Evolutionary conservation across 2,329 filamentous ascomycete genomes (phyloP).

Genomic region (Claviceps sp.): DNA sequence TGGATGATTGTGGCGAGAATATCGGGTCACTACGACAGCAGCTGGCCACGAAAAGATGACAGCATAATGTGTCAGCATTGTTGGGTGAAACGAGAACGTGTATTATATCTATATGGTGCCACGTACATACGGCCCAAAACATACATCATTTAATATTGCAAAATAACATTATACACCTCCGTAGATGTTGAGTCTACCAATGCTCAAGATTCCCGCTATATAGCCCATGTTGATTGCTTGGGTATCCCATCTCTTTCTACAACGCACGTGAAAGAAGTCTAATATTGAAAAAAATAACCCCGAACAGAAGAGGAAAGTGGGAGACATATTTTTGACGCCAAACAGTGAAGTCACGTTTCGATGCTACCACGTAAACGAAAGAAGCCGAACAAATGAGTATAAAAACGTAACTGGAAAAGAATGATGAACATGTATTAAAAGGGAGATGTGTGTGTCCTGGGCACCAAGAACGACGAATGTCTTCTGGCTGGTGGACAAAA

Average conservation of each 20-base stretch:
- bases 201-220: constrained; percentile 3
- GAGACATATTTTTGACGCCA: neutral
- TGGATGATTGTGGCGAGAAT: neutral
- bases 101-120: no score
- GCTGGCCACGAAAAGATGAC: no score
- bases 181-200: constrained; percentile 31
- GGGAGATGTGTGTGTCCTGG: no score
- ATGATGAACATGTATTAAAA: neutral
- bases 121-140: no score
- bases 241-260: neutral
- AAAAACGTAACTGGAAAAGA: neutral
- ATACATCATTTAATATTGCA: no score
- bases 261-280: neutral
- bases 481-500: neutral
- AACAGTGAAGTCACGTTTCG: no score
- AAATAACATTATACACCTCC: constrained; percentile 6
- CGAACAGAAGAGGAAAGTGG: neutral
- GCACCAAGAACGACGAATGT: no score
- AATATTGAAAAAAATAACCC: no score
- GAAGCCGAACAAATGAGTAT: no score
- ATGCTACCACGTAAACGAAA: no score
- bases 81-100: neutral
- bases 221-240: constrained; percentile 7
- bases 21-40: no score
- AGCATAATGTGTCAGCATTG: no score